Evolutionary conservation across 495 filamentous ascomycete species (phyloP).

Genomic region (Neurospora sp.): DNA sequence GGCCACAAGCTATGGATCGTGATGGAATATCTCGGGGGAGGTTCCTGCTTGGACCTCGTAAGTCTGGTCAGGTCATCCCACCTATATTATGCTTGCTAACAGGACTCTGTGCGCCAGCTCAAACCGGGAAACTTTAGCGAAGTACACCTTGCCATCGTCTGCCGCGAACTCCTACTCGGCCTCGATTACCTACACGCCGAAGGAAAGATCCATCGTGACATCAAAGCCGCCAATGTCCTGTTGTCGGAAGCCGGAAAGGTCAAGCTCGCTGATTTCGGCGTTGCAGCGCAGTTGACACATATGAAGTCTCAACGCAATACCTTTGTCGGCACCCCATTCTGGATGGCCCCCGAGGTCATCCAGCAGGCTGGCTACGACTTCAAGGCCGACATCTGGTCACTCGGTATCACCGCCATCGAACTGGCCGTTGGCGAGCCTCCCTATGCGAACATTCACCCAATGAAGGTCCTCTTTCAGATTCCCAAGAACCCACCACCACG

Average conservation of each 20-base stretch:
- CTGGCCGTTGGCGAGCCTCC: slow-evolving; percentile 89
- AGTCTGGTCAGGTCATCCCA: not conserved
- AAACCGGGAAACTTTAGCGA: slow-evolving; percentile 90
- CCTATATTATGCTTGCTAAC: slow-evolving; percentile 11
- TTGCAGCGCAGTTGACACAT: slow-evolving; percentile 91
- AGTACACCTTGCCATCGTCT: slow-evolving; percentile 88
- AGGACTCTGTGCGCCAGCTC: slow-evolving; percentile 42
- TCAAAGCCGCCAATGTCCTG: slow-evolving; percentile 92
- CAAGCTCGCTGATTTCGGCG: slow-evolving; percentile 95
- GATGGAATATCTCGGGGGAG: slow-evolving; percentile 94
- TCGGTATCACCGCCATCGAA: slow-evolving; percentile 94
- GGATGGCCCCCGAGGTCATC: slow-evolving; percentile 99
- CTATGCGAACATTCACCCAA: slow-evolving; percentile 82
- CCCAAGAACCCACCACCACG: slow-evolving; percentile 82
- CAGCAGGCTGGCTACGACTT: slow-evolving; percentile 94
- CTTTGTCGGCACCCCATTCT: slow-evolving; percentile 98
- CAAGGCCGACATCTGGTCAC: slow-evolving; percentile 96
- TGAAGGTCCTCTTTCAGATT: slow-evolving; percentile 98
- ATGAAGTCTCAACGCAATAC: slow-evolving; percentile 98
- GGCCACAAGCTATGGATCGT: slow-evolving; percentile 98
- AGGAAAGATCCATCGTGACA: slow-evolving; percentile 94
- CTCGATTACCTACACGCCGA: slow-evolving; percentile 90
- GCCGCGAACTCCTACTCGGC: slow-evolving; percentile 78
- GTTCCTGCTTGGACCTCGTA: slow-evolving; percentile 88
- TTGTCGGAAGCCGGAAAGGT: slow-evolving; percentile 83